A percentile compares a stretch with the other conserved stretches of the same genome.
These are phyloP conservation scores for Boechera stricta DNA, from an alignment of 345 rosid species.

Conservation along the genomic window DNA sequence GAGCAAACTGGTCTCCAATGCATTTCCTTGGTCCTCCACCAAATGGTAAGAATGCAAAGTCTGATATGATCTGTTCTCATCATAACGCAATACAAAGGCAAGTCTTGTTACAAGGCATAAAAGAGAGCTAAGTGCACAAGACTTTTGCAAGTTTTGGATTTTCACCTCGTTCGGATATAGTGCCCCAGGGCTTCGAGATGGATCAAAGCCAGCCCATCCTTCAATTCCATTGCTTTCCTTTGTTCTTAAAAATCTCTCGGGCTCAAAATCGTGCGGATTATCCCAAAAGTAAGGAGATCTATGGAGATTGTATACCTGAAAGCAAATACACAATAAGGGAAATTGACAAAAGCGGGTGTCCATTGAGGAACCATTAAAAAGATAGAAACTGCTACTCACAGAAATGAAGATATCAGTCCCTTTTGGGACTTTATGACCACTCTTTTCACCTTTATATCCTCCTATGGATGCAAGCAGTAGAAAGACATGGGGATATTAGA, in stretches of 20 bases:
- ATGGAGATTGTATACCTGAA: constrained; percentile 87
- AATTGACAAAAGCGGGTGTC: neutral
- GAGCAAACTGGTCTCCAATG: constrained; percentile 93
- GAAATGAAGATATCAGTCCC: constrained; percentile 94
- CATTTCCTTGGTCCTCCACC: constrained; percentile 97
- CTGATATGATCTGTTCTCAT: constrained; percentile 69
- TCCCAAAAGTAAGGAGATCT: constrained; percentile 95
- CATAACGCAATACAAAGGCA: constrained; percentile 23
- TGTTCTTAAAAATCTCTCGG: constrained; percentile 70
- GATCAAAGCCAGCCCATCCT: constrained; percentile 95
- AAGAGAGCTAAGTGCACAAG: neutral
- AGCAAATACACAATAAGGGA: neutral
- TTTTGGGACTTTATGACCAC: constrained; percentile 72
- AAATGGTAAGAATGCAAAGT: constrained; percentile 87
- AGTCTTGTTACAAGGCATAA: constrained; percentile 15
- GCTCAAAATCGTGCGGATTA: constrained; percentile 75
- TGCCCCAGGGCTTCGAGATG: constrained; percentile 90
- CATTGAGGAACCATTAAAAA: neutral
- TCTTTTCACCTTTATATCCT: constrained; percentile 75
- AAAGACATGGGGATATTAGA: neutral
- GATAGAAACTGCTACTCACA: constrained; percentile 49
- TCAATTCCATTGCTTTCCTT: constrained; percentile 63
- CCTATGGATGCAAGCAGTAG: constrained; percentile 52
- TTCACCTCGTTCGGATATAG: constrained; percentile 87
- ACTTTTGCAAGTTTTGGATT: neutral